Evolutionary conservation across 176 grass and related monocot species (phyloP).

Genomic region (Oryza glumipatula): DNA sequence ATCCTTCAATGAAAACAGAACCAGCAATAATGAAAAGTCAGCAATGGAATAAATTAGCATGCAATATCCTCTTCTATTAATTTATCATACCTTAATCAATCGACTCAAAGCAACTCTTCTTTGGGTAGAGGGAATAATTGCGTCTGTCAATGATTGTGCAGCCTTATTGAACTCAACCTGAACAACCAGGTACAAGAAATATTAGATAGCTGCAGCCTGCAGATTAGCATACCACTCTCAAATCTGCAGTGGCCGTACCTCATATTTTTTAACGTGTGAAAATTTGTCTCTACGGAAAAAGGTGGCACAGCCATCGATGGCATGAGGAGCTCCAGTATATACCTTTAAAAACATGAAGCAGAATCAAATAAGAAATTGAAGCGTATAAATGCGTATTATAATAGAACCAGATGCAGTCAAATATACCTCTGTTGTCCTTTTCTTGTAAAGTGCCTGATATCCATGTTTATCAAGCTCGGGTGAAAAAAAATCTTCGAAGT

Average conservation of each 20-base stretch:
- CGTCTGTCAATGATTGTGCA: conserved; percentile 97
- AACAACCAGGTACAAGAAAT: conserved; percentile 44
- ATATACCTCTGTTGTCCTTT: conserved; percentile 88
- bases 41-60: conserved; percentile 10
- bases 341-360: conserved; percentile 54
- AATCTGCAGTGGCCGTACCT: conserved; percentile 55
- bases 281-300: conserved; percentile 99
- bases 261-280: conserved; percentile 99
- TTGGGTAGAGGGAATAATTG: conserved; percentile 79
- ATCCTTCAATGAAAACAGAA: conserved; percentile 62
- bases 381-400: background rate
- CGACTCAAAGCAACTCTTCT: conserved; percentile 85
- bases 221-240: conserved; percentile 30
- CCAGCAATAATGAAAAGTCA: conserved; percentile 9
- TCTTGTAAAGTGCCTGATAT: conserved; percentile 99
- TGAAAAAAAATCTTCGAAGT: conserved; percentile 94
- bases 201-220: conserved; percentile 38
- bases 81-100: conserved; percentile 75
- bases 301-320: conserved; percentile 90
- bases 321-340: conserved; percentile 68
- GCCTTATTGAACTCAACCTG: conserved; percentile 99
- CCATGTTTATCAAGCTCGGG: conserved; percentile 99
- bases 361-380: conserved; percentile 24
- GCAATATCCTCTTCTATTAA: conserved; percentile 2
- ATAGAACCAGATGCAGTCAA: conserved; percentile 24